Evolutionary conservation across 306 rosid species (phyloP).

Genomic region (Cicer bijugum): DNA sequence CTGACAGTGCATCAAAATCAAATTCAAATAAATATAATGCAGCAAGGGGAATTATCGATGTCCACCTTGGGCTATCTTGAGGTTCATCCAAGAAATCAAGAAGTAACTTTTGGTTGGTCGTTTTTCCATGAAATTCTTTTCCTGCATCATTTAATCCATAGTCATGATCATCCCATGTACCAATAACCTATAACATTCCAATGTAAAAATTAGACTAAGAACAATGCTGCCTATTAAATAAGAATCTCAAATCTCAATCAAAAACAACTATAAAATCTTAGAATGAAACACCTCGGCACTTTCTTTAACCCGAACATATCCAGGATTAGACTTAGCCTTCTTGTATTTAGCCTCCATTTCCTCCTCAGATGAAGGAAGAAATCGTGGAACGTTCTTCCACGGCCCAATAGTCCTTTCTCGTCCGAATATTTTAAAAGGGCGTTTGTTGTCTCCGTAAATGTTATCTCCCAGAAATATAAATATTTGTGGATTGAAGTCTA

Average conservation of each 20-base stretch:
- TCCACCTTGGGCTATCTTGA: slow-evolving; percentile 74
- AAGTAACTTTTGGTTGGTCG: slow-evolving; percentile 69
- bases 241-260: slow-evolving; percentile 29
- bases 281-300: slow-evolving; percentile 56
- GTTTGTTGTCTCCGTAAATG: slow-evolving; percentile 81
- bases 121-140: slow-evolving; percentile 66
- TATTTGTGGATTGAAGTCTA: slow-evolving; percentile 66
- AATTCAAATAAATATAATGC: background rate
- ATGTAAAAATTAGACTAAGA: slow-evolving; percentile 36
- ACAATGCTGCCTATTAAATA: slow-evolving; percentile 12
- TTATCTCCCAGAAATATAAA: slow-evolving; percentile 88
- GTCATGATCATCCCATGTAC: slow-evolving; percentile 94
- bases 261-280: slow-evolving; percentile 29
- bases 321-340: slow-evolving; percentile 65
- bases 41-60: slow-evolving; percentile 34
- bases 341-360: slow-evolving; percentile 68
- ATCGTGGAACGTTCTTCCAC: slow-evolving; percentile 78
- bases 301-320: slow-evolving; percentile 62
- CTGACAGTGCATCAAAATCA: no score
- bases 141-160: slow-evolving; percentile 86
- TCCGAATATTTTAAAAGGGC: slow-evolving; percentile 71
- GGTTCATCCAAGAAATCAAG: slow-evolving; percentile 90
- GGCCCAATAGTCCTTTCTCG: slow-evolving; percentile 78
- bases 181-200: slow-evolving; percentile 66
- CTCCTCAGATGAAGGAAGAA: slow-evolving; percentile 62